A percentile compares a stretch with the other conserved stretches of the same genome.
Evolutionary conservation across 78 protist genomes (phyloP).

Genomic region (Dictyostelium citrinum): DNA sequence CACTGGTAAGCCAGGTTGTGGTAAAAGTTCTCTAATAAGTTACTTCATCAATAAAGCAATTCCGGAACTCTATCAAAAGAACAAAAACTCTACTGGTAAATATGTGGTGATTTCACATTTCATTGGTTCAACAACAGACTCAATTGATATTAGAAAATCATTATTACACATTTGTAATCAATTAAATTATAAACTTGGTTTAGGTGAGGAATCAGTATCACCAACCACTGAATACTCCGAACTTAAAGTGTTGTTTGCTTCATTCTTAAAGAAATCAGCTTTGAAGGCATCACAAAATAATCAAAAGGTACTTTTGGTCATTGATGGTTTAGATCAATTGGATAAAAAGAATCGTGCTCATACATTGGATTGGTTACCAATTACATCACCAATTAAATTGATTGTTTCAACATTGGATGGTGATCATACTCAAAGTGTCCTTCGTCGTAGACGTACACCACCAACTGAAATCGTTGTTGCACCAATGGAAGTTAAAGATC

Average conservation of each 20-base stretch:
- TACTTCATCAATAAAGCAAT: neutral
- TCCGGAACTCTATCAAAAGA: neutral
- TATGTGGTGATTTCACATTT: neutral
- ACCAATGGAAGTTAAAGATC: slow-evolving; percentile 51
- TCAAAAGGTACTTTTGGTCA: slow-evolving; percentile 32
- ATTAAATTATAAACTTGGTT: neutral
- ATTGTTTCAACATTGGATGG: slow-evolving; percentile 45
- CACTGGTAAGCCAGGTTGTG: slow-evolving; percentile 80
- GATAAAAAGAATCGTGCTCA: slow-evolving; percentile 57
- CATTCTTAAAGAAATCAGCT: slow-evolving; percentile 27
- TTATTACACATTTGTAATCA: slow-evolving; percentile 25
- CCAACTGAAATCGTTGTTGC: slow-evolving; percentile 22
- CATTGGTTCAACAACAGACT: slow-evolving; percentile 32
- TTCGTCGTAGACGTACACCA: slow-evolving; percentile 14
- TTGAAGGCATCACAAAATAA: neutral
- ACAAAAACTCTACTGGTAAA: neutral
- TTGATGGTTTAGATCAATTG: slow-evolving; percentile 85
- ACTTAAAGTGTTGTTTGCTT: neutral
- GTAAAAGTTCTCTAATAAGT: slow-evolving; percentile 77
- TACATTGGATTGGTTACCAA: slow-evolving; percentile 80
- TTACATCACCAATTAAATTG: slow-evolving; percentile 1
- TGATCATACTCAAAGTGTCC: slow-evolving; percentile 19
- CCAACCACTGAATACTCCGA: slow-evolving; percentile 26
- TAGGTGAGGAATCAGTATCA: neutral
- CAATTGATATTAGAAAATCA: slow-evolving; percentile 20